Base-by-base conservation (phyloP, 495 filamentous ascomycete species). In the Podospora comata region DNA sequence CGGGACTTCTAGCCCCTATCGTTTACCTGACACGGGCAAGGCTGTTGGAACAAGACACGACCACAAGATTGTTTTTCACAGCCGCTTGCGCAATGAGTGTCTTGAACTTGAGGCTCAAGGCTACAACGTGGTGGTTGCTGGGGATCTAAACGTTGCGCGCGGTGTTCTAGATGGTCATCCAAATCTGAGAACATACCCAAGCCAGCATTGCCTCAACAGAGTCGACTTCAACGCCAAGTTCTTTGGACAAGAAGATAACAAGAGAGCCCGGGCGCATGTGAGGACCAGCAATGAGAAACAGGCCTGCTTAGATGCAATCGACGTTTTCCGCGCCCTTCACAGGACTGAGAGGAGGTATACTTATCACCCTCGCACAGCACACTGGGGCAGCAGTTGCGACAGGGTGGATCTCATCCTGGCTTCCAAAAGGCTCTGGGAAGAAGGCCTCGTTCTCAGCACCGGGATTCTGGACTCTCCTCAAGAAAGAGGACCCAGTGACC, bases 91-190 rank as follows among this genome's bases (percentile, higher is more conserved):
- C 7, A 63, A 78, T n/a, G 81, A 85, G 65, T 79, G 79, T n/a
- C 39, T 74, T 0, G 11, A 26, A 4, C 74, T 85, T 5, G 74
- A 84, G 64, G 55, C 27, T 4, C 28, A 72, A 2, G 82, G 81
- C 0, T 85, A 78, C 67, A 15, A 74, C 1, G 74, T 84, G 5
- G 62, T 85, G 1, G 60, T 86, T 0, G 80, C 79, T 0, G 83
- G 85, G 0, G 85, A 87, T 69, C 58, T 85, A 9, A 86, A 86
- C 63, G 72, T 87, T 19, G 80, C 83, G 1, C 79, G 79, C 5
- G 68, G 70, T 0, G 4, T 4, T 2, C 27, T 77, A 4, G 85
- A 86, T 69, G 82, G 83, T 1, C 74, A 73, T 57, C 84, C 85
- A 0, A 74, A 74, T 16, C 69, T 86, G 26, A 68, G 85, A 5